Percentiles rank a stretch among this genome's conserved stretches.
Evolutionary conservation across 768 basidiomycete genomes (phyloP).

Genomic region (Boletus vinaceobasis): DNA sequence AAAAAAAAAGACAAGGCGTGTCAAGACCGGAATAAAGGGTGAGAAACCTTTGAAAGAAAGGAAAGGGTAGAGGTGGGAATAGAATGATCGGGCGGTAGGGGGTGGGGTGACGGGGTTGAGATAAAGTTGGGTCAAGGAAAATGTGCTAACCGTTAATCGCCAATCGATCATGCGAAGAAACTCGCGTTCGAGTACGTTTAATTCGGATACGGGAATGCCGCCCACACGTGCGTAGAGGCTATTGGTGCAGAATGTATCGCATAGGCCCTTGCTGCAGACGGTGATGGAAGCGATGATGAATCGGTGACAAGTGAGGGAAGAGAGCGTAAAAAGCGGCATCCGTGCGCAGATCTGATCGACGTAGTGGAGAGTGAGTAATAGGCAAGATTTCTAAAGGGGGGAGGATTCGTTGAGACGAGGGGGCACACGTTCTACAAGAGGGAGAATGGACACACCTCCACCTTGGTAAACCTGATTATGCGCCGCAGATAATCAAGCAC

Average conservation of each 20-base stretch:
- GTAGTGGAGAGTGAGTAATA: constrained; percentile 81
- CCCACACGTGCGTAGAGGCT: constrained; percentile 94
- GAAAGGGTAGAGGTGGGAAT: not conserved
- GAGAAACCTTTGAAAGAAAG: constrained; percentile 2
- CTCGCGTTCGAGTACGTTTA: constrained; percentile 93
- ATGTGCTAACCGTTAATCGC: constrained; percentile 79
- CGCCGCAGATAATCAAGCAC: constrained; percentile 92
- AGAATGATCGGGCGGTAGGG: constrained; percentile 2
- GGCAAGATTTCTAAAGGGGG: constrained; percentile 60
- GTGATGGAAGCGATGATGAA: constrained; percentile 94
- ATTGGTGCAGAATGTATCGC: constrained; percentile 95
- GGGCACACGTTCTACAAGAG: not conserved
- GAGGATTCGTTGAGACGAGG: constrained; percentile 6
- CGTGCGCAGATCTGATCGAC: constrained; percentile 92
- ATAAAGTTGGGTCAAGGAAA: constrained; percentile 24
- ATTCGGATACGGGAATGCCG: constrained; percentile 85
- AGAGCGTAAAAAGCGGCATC: constrained; percentile 85
- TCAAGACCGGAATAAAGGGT: constrained; percentile 20
- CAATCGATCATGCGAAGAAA: constrained; percentile 91
- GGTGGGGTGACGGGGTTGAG: constrained; percentile 1
- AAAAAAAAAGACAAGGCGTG: constrained; percentile 9
- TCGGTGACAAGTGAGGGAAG: constrained; percentile 95
- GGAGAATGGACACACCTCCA: constrained; percentile 63
- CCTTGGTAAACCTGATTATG: constrained; percentile 92
- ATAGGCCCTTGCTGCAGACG: constrained; percentile 91